Conservation (phyloP, 768 basidiomycete genomes). For the Russula emetica region DNA sequence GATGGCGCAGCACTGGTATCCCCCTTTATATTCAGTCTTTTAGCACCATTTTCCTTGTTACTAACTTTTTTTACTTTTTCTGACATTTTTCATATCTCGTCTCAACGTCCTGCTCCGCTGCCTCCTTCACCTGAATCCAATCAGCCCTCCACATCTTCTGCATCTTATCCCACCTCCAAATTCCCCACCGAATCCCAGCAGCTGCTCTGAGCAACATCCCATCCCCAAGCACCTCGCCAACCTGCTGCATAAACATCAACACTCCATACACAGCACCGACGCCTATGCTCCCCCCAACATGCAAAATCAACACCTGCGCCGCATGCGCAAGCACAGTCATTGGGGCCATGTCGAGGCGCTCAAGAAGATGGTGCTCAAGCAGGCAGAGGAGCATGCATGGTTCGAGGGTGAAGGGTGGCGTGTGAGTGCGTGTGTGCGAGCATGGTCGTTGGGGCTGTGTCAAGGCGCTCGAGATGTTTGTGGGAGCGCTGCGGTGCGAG, state of each 20-base stretch:
- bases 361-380: constrained; percentile 23
- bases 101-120: constrained; percentile 33
- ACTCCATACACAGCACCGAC: constrained; percentile 26
- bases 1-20: no score
- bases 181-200: constrained; percentile 29
- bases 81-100: no score
- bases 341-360: constrained; percentile 17
- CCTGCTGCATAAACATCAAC: constrained; percentile 20
- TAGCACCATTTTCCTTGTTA: no score
- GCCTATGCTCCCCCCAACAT: constrained; percentile 20
- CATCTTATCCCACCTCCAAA: constrained; percentile 32
- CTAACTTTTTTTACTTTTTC: no score
- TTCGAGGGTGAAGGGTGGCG: constrained; percentile 19
- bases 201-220: constrained; percentile 27
- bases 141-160: constrained; percentile 31
- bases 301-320: constrained; percentile 30
- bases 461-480: no score
- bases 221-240: no score
- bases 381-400: constrained; percentile 22
- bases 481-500: constrained; percentile 18
- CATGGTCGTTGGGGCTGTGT: no score
- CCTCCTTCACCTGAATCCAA: no score
- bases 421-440: constrained; percentile 25
- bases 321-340: constrained; percentile 28
- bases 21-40: no score